Conservation (phyloP, 2,329 filamentous ascomycete genomes). For the Dactylonectria estremocensis region DNA sequence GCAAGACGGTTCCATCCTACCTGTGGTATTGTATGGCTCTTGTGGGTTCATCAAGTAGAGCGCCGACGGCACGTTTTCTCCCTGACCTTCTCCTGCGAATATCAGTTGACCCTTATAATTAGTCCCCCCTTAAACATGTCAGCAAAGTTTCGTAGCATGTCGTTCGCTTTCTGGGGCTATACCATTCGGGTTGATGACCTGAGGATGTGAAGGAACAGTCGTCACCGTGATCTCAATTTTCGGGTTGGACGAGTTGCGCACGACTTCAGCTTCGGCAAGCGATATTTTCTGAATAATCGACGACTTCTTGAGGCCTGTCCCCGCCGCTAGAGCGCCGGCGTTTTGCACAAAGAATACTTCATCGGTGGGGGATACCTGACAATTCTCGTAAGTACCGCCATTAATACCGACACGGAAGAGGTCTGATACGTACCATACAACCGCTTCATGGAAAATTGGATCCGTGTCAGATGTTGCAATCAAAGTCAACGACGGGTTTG, state of each 20-base stretch:
- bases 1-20: conserved; percentile 46
- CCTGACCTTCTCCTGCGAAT: conserved; percentile 66
- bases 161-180: conserved; percentile 9
- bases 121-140: conserved; percentile 57
- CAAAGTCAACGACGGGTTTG: conserved; percentile 64
- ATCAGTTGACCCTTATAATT: conserved; percentile 66
- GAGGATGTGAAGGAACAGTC: conserved; percentile 59
- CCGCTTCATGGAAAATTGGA: conserved; percentile 70
- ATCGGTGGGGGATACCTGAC: conserved; percentile 60
- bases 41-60: conserved; percentile 48
- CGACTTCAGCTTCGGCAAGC: conserved; percentile 57
- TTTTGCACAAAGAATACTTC: conserved; percentile 71
- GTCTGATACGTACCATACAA: conserved; percentile 58
- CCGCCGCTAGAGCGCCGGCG: conserved; percentile 62
- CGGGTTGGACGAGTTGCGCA: conserved; percentile 29
- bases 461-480: conserved; percentile 61
- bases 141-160: not conserved
- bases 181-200: conserved; percentile 68
- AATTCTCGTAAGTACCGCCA: no score
- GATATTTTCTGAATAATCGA: conserved; percentile 66
- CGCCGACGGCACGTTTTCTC: conserved; percentile 50
- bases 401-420: not conserved
- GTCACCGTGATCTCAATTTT: conserved; percentile 58
- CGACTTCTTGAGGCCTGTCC: conserved; percentile 67
- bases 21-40: conserved; percentile 66